phyloP scores from a whole-genome alignment of 2,329 filamentous ascomycete species.

The Aspergillus luchuensis region DNA sequence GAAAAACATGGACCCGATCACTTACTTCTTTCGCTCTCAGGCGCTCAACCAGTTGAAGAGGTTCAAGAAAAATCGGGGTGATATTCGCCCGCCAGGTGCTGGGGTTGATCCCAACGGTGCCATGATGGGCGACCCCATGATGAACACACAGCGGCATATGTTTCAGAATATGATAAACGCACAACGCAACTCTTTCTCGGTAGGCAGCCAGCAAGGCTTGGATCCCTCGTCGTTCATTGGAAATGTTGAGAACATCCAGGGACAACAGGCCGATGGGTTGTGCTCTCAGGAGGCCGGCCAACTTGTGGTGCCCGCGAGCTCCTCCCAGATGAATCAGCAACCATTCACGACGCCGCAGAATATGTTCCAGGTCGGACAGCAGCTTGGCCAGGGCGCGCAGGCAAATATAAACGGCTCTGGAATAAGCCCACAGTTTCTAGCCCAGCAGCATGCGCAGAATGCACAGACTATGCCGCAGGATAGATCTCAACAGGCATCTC shows the following conservation, averaged over 20 bases:
- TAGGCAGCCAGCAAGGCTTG: conserved; percentile 34
- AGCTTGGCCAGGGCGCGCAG: conserved; percentile 43
- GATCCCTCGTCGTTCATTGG: conserved; percentile 44
- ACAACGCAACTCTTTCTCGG: conserved; percentile 42
- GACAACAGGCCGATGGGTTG: conserved; percentile 63
- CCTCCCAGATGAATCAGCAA: conserved; percentile 51
- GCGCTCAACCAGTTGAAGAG: conserved; percentile 47
- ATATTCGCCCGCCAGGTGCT: conserved; percentile 33
- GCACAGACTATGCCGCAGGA: conserved; percentile 49
- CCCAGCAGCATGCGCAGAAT: conserved; percentile 47
- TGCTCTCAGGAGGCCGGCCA: conserved; percentile 63
- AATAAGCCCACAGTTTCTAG: conserved; percentile 44
- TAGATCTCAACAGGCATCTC: conserved; percentile 39
- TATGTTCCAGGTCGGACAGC: conserved; percentile 44
- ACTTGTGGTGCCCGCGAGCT: conserved; percentile 65
- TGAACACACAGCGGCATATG: conserved; percentile 45
- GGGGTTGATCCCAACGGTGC: conserved; percentile 33
- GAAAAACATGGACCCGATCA: conserved; percentile 53
- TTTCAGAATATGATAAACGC: conserved; percentile 46
- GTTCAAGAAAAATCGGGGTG: conserved; percentile 35
- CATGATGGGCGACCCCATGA: conserved; percentile 42
- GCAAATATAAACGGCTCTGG: conserved; percentile 38
- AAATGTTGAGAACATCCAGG: conserved; percentile 58
- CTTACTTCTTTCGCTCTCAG: conserved; percentile 54
- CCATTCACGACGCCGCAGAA: conserved; percentile 46